Conservation (phyloP, 805 yeast species). For the Barnettozyma sucrosica region DNA sequence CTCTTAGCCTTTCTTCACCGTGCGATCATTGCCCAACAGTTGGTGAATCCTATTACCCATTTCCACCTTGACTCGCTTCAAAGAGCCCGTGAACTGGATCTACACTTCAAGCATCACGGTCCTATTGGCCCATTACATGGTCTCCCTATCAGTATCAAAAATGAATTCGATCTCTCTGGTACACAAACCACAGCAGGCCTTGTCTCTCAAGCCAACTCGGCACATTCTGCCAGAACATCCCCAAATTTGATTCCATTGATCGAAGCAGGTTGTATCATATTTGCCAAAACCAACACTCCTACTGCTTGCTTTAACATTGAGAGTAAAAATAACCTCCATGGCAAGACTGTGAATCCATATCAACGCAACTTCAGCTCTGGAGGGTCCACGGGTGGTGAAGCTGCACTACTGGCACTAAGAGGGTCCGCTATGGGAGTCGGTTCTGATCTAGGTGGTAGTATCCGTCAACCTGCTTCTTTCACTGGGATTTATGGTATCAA, state of each 20-base stretch:
- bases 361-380: slow-evolving; percentile 37
- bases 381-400: slow-evolving; percentile 50
- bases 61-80: slow-evolving; percentile 46
- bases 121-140: slow-evolving; percentile 62
- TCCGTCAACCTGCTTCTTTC: slow-evolving; percentile 41
- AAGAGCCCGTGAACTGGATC: slow-evolving; percentile 49
- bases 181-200: slow-evolving; percentile 42
- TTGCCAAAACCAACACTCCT: slow-evolving; percentile 47
- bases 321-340: slow-evolving; percentile 37
- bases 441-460: slow-evolving; percentile 46
- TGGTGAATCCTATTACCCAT: slow-evolving; percentile 29
- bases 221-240: slow-evolving; percentile 29
- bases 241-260: slow-evolving; percentile 34
- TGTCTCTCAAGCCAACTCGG: slow-evolving; percentile 27
- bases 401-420: slow-evolving; percentile 37
- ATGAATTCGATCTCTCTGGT: slow-evolving; percentile 32
- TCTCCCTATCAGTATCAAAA: slow-evolving; percentile 56
- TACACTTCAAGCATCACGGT: slow-evolving; percentile 37
- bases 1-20: slow-evolving; percentile 46
- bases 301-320: slow-evolving; percentile 42
- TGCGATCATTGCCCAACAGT: slow-evolving; percentile 48
- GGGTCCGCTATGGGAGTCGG: slow-evolving; percentile 43
- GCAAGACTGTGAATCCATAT: slow-evolving; percentile 39
- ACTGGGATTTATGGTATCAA: slow-evolving; percentile 36
- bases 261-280: slow-evolving; percentile 44